phyloP scores from a whole-genome alignment of 768 basidiomycete genomes.

The Vararia minispora region DNA sequence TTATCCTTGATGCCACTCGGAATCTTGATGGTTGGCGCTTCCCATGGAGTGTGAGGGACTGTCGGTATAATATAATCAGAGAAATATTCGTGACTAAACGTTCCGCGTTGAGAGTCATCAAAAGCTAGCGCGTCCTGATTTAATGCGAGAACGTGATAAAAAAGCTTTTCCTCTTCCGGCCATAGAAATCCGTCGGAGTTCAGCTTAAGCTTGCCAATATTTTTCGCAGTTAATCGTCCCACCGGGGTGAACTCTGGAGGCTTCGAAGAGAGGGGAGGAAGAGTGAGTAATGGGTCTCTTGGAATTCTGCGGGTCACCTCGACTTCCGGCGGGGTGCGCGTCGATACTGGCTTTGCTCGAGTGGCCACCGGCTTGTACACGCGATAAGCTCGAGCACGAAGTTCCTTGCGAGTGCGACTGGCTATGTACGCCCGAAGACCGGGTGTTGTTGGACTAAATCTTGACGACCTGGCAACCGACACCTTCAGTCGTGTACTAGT shows the following conservation, averaged over 20 bases:
- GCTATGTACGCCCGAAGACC: too few relatives aligned
- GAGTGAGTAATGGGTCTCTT: too few relatives aligned
- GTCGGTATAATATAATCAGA: conserved; percentile 21
- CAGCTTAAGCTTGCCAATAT: conserved; percentile 15
- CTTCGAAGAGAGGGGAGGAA: too few relatives aligned
- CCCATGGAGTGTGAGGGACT: conserved; percentile 27
- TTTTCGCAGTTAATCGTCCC: conserved; percentile 15
- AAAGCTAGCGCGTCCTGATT: conserved; percentile 15
- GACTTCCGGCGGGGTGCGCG: too few relatives aligned
- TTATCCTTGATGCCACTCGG: conserved; percentile 22
- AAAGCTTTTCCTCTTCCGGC: conserved; percentile 21
- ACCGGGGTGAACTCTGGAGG: conserved; percentile 23
- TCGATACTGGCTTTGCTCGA: too few relatives aligned
- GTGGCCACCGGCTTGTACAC: too few relatives aligned
- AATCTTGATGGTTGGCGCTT: conserved; percentile 23
- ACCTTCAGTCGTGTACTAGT: too few relatives aligned
- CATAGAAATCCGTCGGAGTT: conserved; percentile 19
- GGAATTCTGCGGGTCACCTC: too few relatives aligned
- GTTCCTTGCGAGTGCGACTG: too few relatives aligned
- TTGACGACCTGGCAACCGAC: too few relatives aligned
- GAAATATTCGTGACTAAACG: conserved; percentile 17
- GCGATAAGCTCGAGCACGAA: too few relatives aligned
- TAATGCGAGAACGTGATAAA: conserved; percentile 9
- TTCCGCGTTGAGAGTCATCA: conserved; percentile 15
- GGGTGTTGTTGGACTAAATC: too few relatives aligned